These are phyloP conservation scores for Gossypium anomalum DNA, from an alignment of 345 rosid species.

Conservation along the genomic window DNA sequence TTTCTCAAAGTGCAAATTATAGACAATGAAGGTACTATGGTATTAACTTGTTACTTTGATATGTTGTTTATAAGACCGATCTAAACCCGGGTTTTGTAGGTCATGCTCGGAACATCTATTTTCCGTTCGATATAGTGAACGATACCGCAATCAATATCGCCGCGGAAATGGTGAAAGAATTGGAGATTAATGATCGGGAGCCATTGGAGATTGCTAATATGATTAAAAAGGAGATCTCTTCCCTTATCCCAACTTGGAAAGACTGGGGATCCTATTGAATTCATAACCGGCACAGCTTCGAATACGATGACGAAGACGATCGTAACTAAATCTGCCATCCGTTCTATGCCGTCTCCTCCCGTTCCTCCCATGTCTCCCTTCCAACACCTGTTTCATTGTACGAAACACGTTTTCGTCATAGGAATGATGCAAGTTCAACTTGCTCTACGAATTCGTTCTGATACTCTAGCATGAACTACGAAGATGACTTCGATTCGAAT, in stretches of 20 bases:
- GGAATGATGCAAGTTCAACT: constrained; percentile 43
- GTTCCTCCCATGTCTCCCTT: constrained; percentile 53
- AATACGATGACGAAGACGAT: not conserved
- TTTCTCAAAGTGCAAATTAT: constrained; percentile 82
- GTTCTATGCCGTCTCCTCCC: constrained; percentile 36
- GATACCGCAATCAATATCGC: constrained; percentile 81
- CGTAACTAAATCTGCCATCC: constrained; percentile 25
- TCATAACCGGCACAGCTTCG: constrained; percentile 11
- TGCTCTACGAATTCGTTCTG: constrained; percentile 44
- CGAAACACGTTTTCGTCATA: constrained; percentile 7
- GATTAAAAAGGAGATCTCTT: constrained; percentile 71
- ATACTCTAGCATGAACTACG: constrained; percentile 39
- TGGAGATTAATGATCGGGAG: constrained; percentile 72
- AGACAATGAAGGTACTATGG: constrained; percentile 50
- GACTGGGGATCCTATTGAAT: constrained; percentile 23
- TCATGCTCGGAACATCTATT: constrained; percentile 70
- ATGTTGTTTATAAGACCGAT: not conserved
- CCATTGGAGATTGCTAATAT: constrained; percentile 63
- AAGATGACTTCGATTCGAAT: constrained; percentile 28
- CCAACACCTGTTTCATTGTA: constrained; percentile 23
- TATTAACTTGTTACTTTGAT: not conserved
- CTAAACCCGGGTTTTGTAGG: constrained; percentile 34
- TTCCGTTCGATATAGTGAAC: constrained; percentile 61
- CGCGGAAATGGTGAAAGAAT: constrained; percentile 79
- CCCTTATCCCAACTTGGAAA: constrained; percentile 64